phyloP scores from a whole-genome alignment of 1,139 yeast species.

The Sugiyamaella xylanicola region DNA sequence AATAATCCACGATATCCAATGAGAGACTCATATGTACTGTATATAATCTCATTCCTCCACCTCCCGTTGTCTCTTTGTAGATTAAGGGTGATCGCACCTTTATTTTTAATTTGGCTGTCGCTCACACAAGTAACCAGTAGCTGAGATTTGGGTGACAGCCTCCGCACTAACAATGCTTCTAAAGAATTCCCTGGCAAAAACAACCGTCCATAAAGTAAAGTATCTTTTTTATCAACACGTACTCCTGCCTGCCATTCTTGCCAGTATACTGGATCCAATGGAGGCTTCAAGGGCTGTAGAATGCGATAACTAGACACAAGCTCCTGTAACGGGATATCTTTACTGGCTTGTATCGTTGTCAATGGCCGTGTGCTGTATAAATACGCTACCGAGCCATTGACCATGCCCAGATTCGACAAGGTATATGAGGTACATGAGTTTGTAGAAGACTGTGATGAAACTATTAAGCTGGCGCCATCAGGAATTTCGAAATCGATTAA shows the following conservation, averaged over 20 bases:
- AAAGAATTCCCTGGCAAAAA: slow-evolving; percentile 84
- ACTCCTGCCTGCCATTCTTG: slow-evolving; percentile 42
- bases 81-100: slow-evolving; percentile 65
- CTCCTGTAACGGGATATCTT: slow-evolving; percentile 61
- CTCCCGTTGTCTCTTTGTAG: slow-evolving; percentile 69
- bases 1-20: slow-evolving; percentile 80
- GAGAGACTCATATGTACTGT: slow-evolving; percentile 88
- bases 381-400: slow-evolving; percentile 85
- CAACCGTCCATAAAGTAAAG: slow-evolving; percentile 76
- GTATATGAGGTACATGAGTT: slow-evolving; percentile 76
- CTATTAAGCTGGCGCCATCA: slow-evolving; percentile 62
- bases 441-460: slow-evolving; percentile 72
- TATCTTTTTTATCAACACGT: slow-evolving; percentile 40
- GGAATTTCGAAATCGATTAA: slow-evolving; percentile 78
- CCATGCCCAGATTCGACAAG: slow-evolving; percentile 63
- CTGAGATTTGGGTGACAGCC: slow-evolving; percentile 63
- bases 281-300: slow-evolving; percentile 51
- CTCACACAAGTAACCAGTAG: slow-evolving; percentile 73
- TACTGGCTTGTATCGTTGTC: slow-evolving; percentile 54
- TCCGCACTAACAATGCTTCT: slow-evolving; percentile 83
- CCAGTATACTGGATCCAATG: slow-evolving; percentile 31
- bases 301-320: slow-evolving; percentile 78
- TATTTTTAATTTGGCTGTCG: slow-evolving; percentile 61
- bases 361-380: slow-evolving; percentile 69
- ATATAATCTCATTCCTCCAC: slow-evolving; percentile 73